A percentile compares a stretch with the other conserved stretches of the same genome.
phyloP scores from a whole-genome alignment of 2,329 filamentous ascomycete genomes.

The Pseudodiploospora longispora region DNA sequence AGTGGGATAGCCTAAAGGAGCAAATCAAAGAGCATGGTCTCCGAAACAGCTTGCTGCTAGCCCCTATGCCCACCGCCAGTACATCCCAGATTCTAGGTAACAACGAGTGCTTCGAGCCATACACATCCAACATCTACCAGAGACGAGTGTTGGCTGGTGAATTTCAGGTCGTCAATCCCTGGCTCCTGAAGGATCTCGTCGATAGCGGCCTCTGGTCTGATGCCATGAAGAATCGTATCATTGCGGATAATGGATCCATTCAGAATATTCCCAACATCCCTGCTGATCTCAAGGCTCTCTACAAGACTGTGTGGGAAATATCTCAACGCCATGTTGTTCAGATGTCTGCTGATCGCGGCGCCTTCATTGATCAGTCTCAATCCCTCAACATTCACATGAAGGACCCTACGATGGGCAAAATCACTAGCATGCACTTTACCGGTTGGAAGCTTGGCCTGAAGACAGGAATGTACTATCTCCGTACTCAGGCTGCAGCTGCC shows the following conservation, averaged over 20 bases:
- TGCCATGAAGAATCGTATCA: constrained; percentile 99
- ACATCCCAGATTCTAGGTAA: constrained; percentile 97
- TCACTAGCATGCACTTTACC: constrained; percentile 98
- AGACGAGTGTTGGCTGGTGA: constrained; percentile 95
- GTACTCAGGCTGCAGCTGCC: constrained; percentile 91
- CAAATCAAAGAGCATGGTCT: constrained; percentile 89
- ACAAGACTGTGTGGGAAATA: constrained; percentile 99
- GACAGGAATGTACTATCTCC: constrained; percentile 99
- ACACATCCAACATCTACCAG: constrained; percentile 99
- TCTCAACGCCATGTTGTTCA: constrained; percentile 91
- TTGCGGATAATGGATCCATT: constrained; percentile 89
- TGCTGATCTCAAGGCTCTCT: constrained; percentile 87
- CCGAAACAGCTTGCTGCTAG: constrained; percentile 89
- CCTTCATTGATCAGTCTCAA: constrained; percentile 98
- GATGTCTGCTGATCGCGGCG: constrained; percentile 97
- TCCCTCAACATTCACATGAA: constrained; percentile 99
- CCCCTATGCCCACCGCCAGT: constrained; percentile 95
- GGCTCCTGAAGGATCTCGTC: constrained; percentile 95
- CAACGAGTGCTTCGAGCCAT: constrained; percentile 99
- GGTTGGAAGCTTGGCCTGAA: constrained; percentile 99
- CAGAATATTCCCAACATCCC: constrained; percentile 97
- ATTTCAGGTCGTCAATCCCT: constrained; percentile 99
- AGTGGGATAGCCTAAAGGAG: constrained; percentile 83
- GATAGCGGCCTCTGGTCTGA: constrained; percentile 98
- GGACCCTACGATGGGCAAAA: constrained; percentile 99